Percentiles rank a stretch among this genome's conserved stretches.
Conservation (phyloP, 805 yeast species). For the Sungouiella blattae region DNA sequence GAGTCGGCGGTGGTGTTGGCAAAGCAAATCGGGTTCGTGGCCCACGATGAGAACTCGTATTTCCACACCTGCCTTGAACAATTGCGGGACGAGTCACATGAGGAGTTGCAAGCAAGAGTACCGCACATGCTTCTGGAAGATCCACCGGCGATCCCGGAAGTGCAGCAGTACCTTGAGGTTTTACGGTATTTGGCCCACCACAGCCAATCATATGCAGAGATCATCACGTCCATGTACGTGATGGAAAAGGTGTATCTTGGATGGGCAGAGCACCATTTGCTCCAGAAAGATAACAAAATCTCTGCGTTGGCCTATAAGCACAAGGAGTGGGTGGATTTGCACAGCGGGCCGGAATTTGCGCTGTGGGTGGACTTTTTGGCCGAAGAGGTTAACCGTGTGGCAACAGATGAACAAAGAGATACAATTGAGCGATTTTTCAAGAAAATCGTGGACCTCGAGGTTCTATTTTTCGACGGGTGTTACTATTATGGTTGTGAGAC, state of each 20-base stretch:
- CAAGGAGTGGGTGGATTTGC: constrained; percentile 51
- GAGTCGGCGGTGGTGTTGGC: constrained; percentile 38
- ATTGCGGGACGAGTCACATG: constrained; percentile 15
- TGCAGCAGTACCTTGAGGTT: constrained; percentile 33
- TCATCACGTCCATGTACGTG: constrained; percentile 42
- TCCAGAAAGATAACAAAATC: constrained; percentile 13
- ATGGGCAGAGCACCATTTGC: constrained; percentile 47
- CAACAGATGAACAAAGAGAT: constrained; percentile 17
- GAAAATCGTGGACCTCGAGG: constrained; percentile 38
- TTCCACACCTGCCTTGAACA: constrained; percentile 28
- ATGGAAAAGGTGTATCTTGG: constrained; percentile 51
- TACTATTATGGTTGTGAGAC: constrained; percentile 29
- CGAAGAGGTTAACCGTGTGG: constrained; percentile 39
- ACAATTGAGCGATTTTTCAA: constrained; percentile 24
- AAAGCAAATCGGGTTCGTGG: constrained; percentile 50
- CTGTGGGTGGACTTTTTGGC: constrained; percentile 47
- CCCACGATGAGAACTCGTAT: constrained; percentile 47
- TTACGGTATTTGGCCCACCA: constrained; percentile 27
- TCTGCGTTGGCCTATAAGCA: constrained; percentile 40
- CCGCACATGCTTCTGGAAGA: constrained; percentile 16
- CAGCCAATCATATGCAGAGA: constrained; percentile 33
- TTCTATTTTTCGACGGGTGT: constrained; percentile 46
- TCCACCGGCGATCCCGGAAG: constrained; percentile 27
- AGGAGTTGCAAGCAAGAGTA: constrained; percentile 18
- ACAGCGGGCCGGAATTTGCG: constrained; percentile 46